Evolutionary conservation across 495 filamentous ascomycete species (phyloP).

Genomic region (Darksidea phi): DNA sequence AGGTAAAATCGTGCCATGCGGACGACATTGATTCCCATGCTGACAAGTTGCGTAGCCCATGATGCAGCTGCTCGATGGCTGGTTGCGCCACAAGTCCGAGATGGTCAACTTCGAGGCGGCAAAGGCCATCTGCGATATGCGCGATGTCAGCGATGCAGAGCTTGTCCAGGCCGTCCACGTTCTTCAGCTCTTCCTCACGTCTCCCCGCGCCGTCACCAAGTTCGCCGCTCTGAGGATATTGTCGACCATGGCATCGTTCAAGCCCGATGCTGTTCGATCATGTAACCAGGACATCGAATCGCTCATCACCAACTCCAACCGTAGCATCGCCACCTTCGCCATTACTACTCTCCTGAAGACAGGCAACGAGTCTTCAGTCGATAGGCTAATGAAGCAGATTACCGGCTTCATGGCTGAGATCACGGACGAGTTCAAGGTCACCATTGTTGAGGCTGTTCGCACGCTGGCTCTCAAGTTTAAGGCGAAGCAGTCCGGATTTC

Average conservation of each 20-base stretch:
- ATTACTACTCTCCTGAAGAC: constrained; percentile 98
- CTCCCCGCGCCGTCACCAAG: constrained; percentile 88
- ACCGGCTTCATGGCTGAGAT: constrained; percentile 41
- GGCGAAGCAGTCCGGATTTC: constrained; percentile 96
- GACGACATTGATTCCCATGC: neutral
- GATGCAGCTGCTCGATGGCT: constrained; percentile 39
- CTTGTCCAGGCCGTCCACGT: constrained; percentile 90
- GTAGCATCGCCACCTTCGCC: constrained; percentile 96
- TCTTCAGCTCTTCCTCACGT: constrained; percentile 93
- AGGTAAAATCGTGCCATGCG: constrained; percentile 52
- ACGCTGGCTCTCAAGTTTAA: constrained; percentile 97
- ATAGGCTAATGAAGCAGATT: constrained; percentile 95
- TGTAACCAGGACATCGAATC: constrained; percentile 98
- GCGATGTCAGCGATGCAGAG: constrained; percentile 88
- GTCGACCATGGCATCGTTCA: constrained; percentile 92
- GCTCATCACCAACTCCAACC: constrained; percentile 93
- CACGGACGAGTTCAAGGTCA: constrained; percentile 94
- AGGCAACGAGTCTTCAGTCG: constrained; percentile 93
- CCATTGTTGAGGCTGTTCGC: constrained; percentile 95
- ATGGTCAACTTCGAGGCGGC: constrained; percentile 99
- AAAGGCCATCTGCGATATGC: constrained; percentile 93
- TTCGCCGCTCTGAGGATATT: constrained; percentile 97
- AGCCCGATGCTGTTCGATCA: constrained; percentile 83
- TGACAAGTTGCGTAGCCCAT: constrained; percentile 26
- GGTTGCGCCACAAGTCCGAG: constrained; percentile 84